phyloP scores from a whole-genome alignment of 371 early-diverging fungal genomes.

The Capillidium heterosporum region DNA sequence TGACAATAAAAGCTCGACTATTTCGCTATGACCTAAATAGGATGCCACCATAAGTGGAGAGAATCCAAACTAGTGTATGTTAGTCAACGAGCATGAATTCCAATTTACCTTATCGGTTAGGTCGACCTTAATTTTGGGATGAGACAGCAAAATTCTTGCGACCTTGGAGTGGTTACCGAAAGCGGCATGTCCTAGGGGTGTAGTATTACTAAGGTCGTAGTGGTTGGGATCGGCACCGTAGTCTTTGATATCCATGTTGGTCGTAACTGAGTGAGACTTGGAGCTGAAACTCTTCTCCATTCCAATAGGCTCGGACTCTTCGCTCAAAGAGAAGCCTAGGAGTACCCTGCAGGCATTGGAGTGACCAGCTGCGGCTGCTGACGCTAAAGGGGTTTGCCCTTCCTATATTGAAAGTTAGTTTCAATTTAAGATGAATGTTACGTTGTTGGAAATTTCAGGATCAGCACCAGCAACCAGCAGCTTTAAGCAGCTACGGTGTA shows the following conservation, averaged over 20 bases:
- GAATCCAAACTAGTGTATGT: constrained; percentile 11
- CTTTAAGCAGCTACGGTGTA: constrained; percentile 13
- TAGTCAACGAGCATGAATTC: not conserved
- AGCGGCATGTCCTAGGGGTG: not conserved
- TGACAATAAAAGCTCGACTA: constrained; percentile 14
- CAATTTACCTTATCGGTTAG: no score
- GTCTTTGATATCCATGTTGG: not conserved
- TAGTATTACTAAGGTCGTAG: not conserved
- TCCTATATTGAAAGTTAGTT: not conserved
- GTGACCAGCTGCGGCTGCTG: no score
- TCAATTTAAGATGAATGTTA: constrained; percentile 7
- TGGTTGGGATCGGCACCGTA: constrained; percentile 1
- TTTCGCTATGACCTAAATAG: constrained; percentile 13
- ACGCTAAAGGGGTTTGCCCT: not conserved
- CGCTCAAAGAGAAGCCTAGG: no score
- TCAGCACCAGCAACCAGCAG: constrained; percentile 16
- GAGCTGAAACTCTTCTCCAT: no score
- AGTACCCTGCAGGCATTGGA: no score
- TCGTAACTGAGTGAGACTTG: no score
- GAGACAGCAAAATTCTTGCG: not conserved
- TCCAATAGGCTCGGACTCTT: no score
- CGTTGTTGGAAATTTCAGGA: constrained; percentile 16
- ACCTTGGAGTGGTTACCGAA: not conserved
- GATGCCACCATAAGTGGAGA: constrained; percentile 21
- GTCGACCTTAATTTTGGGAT: not conserved